Evolutionary conservation across 257 asterid species (phyloP).

Genomic region (Apocynum venetum): DNA sequence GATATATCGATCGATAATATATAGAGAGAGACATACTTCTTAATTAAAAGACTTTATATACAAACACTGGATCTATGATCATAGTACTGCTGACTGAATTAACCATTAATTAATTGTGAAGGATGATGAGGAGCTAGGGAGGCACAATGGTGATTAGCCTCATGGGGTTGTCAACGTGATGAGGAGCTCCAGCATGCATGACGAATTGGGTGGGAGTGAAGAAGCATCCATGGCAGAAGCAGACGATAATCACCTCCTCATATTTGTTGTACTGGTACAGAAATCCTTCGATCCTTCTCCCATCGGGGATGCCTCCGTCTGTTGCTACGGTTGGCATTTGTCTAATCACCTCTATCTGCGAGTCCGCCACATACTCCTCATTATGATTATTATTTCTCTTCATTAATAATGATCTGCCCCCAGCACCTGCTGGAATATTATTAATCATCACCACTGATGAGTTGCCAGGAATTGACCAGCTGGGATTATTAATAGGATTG

Average conservation of each 20-base stretch:
- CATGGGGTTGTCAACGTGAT: conserved; percentile 11
- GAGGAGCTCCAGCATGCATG: conserved; percentile 23
- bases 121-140: not conserved
- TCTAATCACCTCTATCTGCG: not conserved
- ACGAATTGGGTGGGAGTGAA: conserved; percentile 23
- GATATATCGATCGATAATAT: too few species aligned
- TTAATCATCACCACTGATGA: too few species aligned
- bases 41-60: too few species aligned
- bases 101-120: too few species aligned
- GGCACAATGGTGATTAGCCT: not conserved
- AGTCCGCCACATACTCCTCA: too few species aligned
- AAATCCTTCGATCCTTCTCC: conserved; percentile 17
- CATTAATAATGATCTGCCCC: not conserved
- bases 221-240: conserved; percentile 26
- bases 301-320: conserved; percentile 11
- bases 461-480: too few species aligned
- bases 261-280: conserved; percentile 8
- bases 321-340: conserved; percentile 27
- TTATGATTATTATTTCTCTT: too few species aligned
- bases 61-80: too few species aligned
- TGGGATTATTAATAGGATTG: too few species aligned
- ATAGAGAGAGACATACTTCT: too few species aligned
- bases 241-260: conserved; percentile 16
- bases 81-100: too few species aligned
- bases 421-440: too few species aligned